Base-by-base conservation (phyloP, 257 asterid genomes). In the Nicotiana sylvestris region DNA sequence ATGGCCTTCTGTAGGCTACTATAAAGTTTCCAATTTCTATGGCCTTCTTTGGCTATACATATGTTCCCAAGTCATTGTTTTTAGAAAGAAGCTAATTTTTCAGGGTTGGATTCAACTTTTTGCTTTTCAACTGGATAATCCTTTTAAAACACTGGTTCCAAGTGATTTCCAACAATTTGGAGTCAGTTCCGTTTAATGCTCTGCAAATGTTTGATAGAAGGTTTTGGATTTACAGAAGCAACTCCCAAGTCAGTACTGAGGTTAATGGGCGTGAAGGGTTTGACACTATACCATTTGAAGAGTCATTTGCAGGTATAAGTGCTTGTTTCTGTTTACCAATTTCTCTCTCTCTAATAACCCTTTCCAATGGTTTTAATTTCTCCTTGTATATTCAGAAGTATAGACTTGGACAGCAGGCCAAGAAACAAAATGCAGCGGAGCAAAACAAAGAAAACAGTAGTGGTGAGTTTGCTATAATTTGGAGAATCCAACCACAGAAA, bases 201-300 rank as follows among this genome's bases (percentile, higher is more conserved):
- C 1, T 3, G 53, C 3, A 18, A 18, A 32, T 76, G 60, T 61
- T 12, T 69, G 60, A 39, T 57, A 65, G 43, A 51, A 80, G 84
- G 21, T 46, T 35, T 67, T 82, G 37, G 56, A 72, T 84, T 77
- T 89, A 85, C 97, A 95, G 99, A 95, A 88, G 98, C 99, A 21
- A 95, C 99, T 67, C 99, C 99, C 6, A 95, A 93, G 89, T 90
- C 98, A 64, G 99, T 95, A 6, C 81, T 95, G 85, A 92, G 95
- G 83, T 81, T 92, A 66, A 95, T 95, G 99, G 98, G 98, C 46
- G 84, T 95, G 82, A 95, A 93, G 86, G 98, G 98, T 53, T 88
- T 93, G 87, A 95, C 99, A 77, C 56, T 93, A 82, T 95, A 93
- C 82, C 99, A 95, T 66, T 85, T 95, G 37, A 95, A 95, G 94